Evolutionary conservation across 257 asterid species (phyloP).

Genomic region (Primulina tabacum): DNA sequence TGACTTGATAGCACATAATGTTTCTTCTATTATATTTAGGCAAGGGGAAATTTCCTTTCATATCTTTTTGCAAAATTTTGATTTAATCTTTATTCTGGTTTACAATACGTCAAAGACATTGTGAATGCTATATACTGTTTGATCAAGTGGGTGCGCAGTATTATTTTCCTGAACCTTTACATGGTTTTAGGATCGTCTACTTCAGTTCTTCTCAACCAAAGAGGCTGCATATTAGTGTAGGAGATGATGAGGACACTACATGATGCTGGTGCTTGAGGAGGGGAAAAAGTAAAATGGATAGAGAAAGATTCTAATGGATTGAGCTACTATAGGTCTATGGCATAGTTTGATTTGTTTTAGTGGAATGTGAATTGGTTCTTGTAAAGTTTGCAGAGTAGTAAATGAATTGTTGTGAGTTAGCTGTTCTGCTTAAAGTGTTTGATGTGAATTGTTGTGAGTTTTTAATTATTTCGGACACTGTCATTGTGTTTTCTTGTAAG

Average conservation of each 20-base stretch:
- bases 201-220: not conserved
- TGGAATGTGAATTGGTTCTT: not conserved
- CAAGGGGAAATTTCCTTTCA: not conserved
- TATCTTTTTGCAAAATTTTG: not conserved
- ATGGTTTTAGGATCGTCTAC: not conserved
- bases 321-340: too few relatives aligned
- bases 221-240: slow-evolving; percentile 12
- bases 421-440: slow-evolving; percentile 9
- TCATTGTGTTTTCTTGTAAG: not conserved
- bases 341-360: not conserved
- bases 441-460: slow-evolving; percentile 5
- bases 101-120: not conserved
- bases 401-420: slow-evolving; percentile 2
- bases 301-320: not conserved
- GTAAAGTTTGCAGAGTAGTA: slow-evolving; percentile 1
- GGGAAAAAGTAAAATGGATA: not conserved
- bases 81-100: not conserved
- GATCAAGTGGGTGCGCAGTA: not conserved
- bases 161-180: not conserved
- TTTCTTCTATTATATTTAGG: not conserved
- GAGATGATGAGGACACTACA: not conserved
- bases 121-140: not conserved
- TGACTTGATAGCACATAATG: not conserved
- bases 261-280: not conserved
- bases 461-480: slow-evolving; percentile 11